Conservation (phyloP, 345 rosid genomes). For the Murraya koenigii region DNA sequence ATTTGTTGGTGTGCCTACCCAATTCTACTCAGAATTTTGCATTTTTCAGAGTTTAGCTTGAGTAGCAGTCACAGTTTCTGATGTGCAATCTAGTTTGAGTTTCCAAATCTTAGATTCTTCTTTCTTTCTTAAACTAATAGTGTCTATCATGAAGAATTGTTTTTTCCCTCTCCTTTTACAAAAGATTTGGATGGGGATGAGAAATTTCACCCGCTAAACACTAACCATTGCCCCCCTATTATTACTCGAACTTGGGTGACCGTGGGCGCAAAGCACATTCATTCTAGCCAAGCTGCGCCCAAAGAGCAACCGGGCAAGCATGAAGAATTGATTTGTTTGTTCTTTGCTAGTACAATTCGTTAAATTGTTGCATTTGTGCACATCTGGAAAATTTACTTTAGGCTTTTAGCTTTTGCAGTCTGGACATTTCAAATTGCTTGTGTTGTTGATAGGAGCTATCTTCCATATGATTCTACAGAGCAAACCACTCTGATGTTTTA, state of each 20-base stretch:
- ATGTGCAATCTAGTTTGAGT: not conserved
- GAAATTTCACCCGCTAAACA: too few species aligned
- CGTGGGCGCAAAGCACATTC: too few species aligned
- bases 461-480: not conserved
- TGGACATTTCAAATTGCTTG: not conserved
- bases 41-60: not conserved
- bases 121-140: not conserved
- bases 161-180: too few species aligned
- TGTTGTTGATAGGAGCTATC: not conserved
- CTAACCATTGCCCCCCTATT: too few species aligned
- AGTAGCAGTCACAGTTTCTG: not conserved
- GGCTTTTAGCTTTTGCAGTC: not conserved
- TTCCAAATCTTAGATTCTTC: not conserved
- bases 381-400: not conserved
- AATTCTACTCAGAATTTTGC: not conserved
- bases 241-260: too few species aligned
- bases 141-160: too few species aligned
- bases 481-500: not conserved
- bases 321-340: not conserved
- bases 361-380: not conserved
- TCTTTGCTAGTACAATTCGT: not conserved
- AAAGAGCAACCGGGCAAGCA: not conserved
- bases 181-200: too few species aligned
- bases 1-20: not conserved
- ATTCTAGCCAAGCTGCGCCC: too few species aligned